Evolutionary conservation across 441 rosid genomes (phyloP).

Genomic region (Monsonia emarginata): DNA sequence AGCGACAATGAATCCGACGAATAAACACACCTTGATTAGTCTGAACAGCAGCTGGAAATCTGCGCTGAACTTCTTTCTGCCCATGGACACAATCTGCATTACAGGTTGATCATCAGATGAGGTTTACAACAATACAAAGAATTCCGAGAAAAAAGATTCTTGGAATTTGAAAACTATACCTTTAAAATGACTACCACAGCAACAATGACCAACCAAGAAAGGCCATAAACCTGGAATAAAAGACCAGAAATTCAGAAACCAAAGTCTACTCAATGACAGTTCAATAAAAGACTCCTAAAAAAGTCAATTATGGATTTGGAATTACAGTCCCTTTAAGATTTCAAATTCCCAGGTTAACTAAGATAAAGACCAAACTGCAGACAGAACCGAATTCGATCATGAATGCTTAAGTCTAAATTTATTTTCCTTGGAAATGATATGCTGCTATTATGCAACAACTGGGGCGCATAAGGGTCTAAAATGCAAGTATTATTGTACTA

Average conservation of each 20-base stretch:
- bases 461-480: background rate
- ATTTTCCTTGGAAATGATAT: too few relatives aligned
- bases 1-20: constrained; percentile 47
- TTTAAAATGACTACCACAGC: constrained; percentile 70
- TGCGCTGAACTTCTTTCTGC: constrained; percentile 93
- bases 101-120: background rate
- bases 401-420: background rate
- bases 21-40: constrained; percentile 62
- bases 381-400: background rate
- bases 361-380: background rate
- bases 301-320: too few relatives aligned
- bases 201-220: constrained; percentile 90
- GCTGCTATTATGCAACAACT: too few relatives aligned
- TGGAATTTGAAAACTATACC: constrained; percentile 29
- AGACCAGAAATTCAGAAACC: background rate
- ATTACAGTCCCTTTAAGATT: too few relatives aligned
- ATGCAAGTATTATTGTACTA: background rate
- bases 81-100: constrained; percentile 81
- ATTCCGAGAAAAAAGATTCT: background rate
- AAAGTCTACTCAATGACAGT: background rate
- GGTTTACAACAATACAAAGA: background rate
- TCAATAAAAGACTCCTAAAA: background rate
- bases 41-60: constrained; percentile 97
- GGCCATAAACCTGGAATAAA: constrained; percentile 56
- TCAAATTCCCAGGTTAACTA: background rate